Evolutionary conservation across 805 yeast species (phyloP), one percentile per base, ranked within the genome.

Genomic region (Lipomyces yamadae): DNA sequence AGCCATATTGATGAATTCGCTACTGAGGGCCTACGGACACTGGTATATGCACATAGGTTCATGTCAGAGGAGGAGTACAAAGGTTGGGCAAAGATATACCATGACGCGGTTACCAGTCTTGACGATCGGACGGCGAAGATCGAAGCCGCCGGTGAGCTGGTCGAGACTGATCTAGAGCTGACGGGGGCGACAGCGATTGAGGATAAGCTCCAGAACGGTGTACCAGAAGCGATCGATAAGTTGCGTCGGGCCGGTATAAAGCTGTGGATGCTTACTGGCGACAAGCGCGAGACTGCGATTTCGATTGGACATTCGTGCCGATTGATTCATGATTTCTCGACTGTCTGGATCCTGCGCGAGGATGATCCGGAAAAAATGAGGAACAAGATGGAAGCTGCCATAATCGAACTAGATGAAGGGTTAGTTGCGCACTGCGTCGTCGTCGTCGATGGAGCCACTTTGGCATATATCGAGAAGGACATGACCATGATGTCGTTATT

Each of bases 201-300:
- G 76, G 99, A 95, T 76, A 95, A 94, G 75, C 82, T 95, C 52
- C 99, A 95, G 78, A 89, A 88, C 32, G 99, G 99, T n/a, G 99
- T 95, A 5, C 89, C 98, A 30, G 97, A 93, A 63, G 86, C 98
- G 0, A 93, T 95, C 70, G 98, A 92, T 66, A 92, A 92, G 74
- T 82, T 95, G 60, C 85, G 97, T 72, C 83, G 96, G 70, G 98
- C 99, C 0, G 97, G 97, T 2, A 92, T 95, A 65, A 91, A 89
- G 74, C 79, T 95, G 82, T 95, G 99, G 99, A 95, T 95, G 98
- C 81, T 95, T 58, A 95, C 99, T 0, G 99, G 99, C 56, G 99
- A 95, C 76, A 96, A 96, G 76, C 82, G 98, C 66, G 99, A 95
- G 78, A 95, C 99, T 0, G 99, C 99, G 1, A 92, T 95, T 68